phyloP scores from a whole-genome alignment of 805 yeast genomes.

The Yamadazyma paraphyllophila region DNA sequence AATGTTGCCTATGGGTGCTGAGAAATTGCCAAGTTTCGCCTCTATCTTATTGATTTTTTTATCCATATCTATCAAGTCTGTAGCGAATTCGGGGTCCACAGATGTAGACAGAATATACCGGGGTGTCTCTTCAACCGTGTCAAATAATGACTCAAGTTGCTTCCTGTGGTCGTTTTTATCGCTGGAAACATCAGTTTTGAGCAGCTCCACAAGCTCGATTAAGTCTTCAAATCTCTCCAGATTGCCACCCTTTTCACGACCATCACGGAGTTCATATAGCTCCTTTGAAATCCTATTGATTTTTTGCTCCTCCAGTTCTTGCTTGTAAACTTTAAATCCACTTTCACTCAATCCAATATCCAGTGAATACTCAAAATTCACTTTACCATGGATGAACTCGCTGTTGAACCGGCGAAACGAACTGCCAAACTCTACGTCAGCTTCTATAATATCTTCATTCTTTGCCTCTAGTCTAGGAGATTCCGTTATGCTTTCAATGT shows the following conservation, averaged over 20 bases:
- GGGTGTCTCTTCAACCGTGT: not conserved
- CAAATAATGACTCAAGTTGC: constrained; percentile 1
- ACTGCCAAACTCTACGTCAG: constrained; percentile 13
- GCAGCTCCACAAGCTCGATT: constrained; percentile 8
- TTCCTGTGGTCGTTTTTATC: not conserved
- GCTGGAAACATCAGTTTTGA: not conserved
- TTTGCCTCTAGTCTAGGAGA: not conserved
- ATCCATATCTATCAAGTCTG: constrained; percentile 9
- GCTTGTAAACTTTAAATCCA: constrained; percentile 20
- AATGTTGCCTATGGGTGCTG: constrained; percentile 15
- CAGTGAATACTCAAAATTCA: constrained; percentile 39
- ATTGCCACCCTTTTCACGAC: constrained; percentile 8
- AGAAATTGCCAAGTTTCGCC: constrained; percentile 5
- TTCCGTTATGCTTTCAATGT: constrained; percentile 31
- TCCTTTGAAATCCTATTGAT: constrained; percentile 39
- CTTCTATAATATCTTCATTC: constrained; percentile 17
- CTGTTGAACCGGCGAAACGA: constrained; percentile 13
- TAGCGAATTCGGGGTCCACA: no score
- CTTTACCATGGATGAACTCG: constrained; percentile 20
- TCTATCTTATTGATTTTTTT: constrained; percentile 8
- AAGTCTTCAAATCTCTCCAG: constrained; percentile 9
- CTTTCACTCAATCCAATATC: constrained; percentile 15
- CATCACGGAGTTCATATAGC: constrained; percentile 32
- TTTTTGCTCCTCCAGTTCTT: constrained; percentile 40
- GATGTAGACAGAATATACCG: no score